A percentile compares a stretch with the other conserved stretches of the same genome.
These are phyloP conservation scores for Penicillium crustosum DNA, from an alignment of 2,329 filamentous ascomycete genomes.

Conservation along the genomic window DNA sequence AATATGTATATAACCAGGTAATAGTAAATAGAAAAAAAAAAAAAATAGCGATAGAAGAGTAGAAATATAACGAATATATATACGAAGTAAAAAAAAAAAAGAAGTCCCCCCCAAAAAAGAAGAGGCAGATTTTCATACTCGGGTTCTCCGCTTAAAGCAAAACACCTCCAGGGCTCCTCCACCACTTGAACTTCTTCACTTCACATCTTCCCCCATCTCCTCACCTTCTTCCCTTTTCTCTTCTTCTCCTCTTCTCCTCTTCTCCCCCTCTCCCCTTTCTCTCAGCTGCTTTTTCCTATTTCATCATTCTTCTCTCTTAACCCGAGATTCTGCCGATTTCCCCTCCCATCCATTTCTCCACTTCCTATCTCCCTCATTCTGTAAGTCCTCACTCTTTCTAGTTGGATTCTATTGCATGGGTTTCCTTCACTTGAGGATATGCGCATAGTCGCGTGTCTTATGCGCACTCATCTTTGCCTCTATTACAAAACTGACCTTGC, in stretches of 20 bases:
- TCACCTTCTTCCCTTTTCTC: slow-evolving; percentile 12
- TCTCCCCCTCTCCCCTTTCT: slow-evolving; percentile 20
- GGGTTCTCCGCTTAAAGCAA: slow-evolving; percentile 25
- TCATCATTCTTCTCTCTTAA: slow-evolving; percentile 18
- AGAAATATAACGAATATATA: background rate
- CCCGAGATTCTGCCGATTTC: slow-evolving; percentile 20
- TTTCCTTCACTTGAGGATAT: background rate
- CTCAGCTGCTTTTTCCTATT: background rate
- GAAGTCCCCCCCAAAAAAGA: slow-evolving; percentile 6
- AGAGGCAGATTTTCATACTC: slow-evolving; percentile 1
- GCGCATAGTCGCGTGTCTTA: background rate
- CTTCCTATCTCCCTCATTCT: slow-evolving; percentile 24
- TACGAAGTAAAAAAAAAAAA: background rate
- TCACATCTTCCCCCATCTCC: slow-evolving; percentile 4
- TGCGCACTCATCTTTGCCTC: slow-evolving; percentile 9
- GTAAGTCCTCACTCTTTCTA: slow-evolving; percentile 17
- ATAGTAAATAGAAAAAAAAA: background rate
- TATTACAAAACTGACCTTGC: slow-evolving; percentile 8
- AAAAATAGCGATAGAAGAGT: background rate
- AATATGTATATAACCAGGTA: background rate
- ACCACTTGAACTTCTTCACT: slow-evolving; percentile 17
- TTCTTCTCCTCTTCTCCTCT: slow-evolving; percentile 21
- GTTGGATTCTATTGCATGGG: slow-evolving; percentile 2
- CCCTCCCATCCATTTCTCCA: slow-evolving; percentile 27
- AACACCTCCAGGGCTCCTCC: slow-evolving; percentile 13